Percentiles rank a stretch among this genome's conserved stretches.
Evolutionary conservation across 495 filamentous ascomycete genomes (phyloP).

Genomic region (Penicillium egyptiacum): DNA sequence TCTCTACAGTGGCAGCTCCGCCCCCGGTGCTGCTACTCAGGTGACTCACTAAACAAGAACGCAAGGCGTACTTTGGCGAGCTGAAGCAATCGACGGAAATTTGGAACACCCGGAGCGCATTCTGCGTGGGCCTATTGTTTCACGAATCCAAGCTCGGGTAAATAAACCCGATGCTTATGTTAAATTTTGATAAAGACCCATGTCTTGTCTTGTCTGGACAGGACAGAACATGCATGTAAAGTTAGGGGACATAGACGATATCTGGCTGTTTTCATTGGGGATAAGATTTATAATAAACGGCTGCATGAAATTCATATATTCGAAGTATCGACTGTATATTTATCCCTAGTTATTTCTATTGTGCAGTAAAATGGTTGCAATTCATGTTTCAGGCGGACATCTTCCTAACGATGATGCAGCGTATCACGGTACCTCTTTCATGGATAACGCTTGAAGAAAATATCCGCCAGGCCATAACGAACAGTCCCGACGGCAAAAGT

Average conservation of each 20-base stretch:
- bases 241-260: slow-evolving; percentile 14
- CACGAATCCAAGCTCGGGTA: slow-evolving; percentile 14
- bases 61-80: slow-evolving; percentile 3
- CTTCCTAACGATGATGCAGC: background rate
- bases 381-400: background rate
- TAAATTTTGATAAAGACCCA: slow-evolving; percentile 14
- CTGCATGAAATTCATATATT: slow-evolving; percentile 8
- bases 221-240: slow-evolving; percentile 17
- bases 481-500: slow-evolving; percentile 7
- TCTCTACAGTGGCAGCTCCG: slow-evolving; percentile 44
- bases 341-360: background rate
- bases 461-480: slow-evolving; percentile 2
- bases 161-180: slow-evolving; percentile 10
- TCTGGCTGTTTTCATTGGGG: background rate
- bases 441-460: slow-evolving; percentile 13
- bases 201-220: slow-evolving; percentile 19
- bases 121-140: slow-evolving; percentile 15
- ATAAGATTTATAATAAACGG: slow-evolving; percentile 13
- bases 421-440: background rate
- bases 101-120: slow-evolving; percentile 5
- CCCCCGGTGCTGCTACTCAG: slow-evolving; percentile 13
- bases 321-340: background rate
- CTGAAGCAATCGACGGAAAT: slow-evolving; percentile 13
- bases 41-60: slow-evolving; percentile 21
- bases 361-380: background rate